Conservation (phyloP, 306 rosid species). For the Ochetophila trinervis region DNA sequence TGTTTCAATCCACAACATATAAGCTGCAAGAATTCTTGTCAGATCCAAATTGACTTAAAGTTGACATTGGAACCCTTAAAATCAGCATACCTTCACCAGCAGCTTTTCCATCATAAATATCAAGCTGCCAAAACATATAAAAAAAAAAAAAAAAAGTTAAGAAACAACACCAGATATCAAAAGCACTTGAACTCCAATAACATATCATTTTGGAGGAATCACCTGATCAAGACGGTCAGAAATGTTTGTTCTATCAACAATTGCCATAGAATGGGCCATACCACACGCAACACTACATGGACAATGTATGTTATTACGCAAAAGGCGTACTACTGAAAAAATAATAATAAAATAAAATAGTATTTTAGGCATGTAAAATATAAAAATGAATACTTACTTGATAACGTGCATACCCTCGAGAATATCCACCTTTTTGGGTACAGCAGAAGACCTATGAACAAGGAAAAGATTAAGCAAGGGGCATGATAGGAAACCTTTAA, state of each 20-base stretch:
- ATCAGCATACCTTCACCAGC: slow-evolving; percentile 66
- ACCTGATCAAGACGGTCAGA: slow-evolving; percentile 90
- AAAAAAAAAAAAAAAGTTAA: background rate
- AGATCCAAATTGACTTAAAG: background rate
- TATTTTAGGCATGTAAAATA: background rate
- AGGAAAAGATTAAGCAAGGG: slow-evolving; percentile 11
- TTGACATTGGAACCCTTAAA: slow-evolving; percentile 9
- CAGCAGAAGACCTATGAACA: slow-evolving; percentile 75
- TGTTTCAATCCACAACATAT: background rate
- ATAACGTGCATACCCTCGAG: slow-evolving; percentile 93
- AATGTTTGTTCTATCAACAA: slow-evolving; percentile 71
- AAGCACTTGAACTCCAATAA: background rate
- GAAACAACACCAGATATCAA: background rate
- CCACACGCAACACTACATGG: slow-evolving; percentile 88
- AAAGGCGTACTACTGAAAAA: background rate
- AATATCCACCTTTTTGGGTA: slow-evolving; percentile 89
- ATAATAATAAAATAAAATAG: no score
- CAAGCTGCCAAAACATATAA: slow-evolving; percentile 56
- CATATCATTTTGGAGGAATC: slow-evolving; percentile 2
- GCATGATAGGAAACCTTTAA: background rate
- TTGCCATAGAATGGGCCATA: slow-evolving; percentile 78
- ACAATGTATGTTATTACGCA: slow-evolving; percentile 24
- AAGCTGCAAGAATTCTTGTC: background rate
- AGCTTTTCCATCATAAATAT: slow-evolving; percentile 73
- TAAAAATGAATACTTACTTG: slow-evolving; percentile 40